Percentiles rank a stretch among this genome's conserved stretches.
These are phyloP conservation scores for Russula griseocarnosa DNA, from an alignment of 768 basidiomycete species.

Conservation along the genomic window DNA sequence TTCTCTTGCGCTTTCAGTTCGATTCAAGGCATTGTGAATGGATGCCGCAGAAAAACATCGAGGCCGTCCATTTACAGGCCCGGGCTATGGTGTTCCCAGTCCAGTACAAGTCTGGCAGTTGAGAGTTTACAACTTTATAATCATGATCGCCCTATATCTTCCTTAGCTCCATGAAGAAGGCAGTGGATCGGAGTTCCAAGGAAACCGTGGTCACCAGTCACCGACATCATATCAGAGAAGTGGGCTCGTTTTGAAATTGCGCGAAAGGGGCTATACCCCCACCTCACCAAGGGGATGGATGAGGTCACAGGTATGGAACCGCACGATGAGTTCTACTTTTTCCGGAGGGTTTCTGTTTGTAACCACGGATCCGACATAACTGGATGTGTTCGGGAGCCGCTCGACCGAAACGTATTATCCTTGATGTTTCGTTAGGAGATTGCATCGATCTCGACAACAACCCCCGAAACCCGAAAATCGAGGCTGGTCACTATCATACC, in stretches of 20 bases:
- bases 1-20: neutral
- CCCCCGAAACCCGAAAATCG: neutral
- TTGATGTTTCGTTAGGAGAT: neutral
- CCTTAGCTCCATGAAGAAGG: neutral
- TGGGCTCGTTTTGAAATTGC: neutral
- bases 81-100: neutral
- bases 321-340: neutral
- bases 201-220: neutral
- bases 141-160: neutral
- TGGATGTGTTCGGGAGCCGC: neutral
- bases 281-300: neutral
- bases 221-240: neutral
- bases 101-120: neutral
- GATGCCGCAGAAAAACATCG: neutral
- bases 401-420: neutral
- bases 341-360: neutral
- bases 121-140: neutral
- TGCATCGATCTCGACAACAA: neutral
- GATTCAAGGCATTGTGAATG: neutral
- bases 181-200: conserved; percentile 3
- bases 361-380: neutral
- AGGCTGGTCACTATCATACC: neutral
- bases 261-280: neutral
- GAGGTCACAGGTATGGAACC: neutral
- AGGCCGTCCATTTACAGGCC: neutral